A percentile compares a stretch with the other conserved stretches of the same genome.
Evolutionary conservation across 108 stramenopile genomes (phyloP).

Genomic region (Cyclotella atomus): DNA sequence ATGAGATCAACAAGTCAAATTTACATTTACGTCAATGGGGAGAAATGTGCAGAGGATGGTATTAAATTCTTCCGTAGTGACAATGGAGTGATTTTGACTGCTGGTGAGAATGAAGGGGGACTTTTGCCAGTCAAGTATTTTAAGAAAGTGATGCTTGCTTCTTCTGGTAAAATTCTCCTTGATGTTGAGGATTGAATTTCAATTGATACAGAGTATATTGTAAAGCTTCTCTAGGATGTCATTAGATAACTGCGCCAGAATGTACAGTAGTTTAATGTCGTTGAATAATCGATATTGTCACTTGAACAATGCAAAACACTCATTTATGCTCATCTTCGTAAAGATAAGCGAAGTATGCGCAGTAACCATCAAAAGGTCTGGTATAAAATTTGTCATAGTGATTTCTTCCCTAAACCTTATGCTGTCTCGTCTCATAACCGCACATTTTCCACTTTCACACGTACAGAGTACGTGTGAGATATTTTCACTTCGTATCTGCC

Average conservation of each 20-base stretch:
- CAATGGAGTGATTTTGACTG: constrained; percentile 80
- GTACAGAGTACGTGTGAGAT: constrained; percentile 27
- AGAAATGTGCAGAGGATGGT: constrained; percentile 62
- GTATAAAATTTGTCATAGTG: too few species aligned
- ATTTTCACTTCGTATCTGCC: constrained; percentile 36
- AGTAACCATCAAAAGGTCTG: too few species aligned
- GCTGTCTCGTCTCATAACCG: constrained; percentile 16
- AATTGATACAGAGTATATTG: not conserved
- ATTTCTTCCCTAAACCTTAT: too few species aligned
- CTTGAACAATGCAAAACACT: too few species aligned
- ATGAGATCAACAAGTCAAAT: constrained; percentile 73
- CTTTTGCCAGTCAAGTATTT: constrained; percentile 71
- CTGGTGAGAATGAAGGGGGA: constrained; percentile 66
- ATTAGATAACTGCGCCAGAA: too few species aligned
- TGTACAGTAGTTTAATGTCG: too few species aligned
- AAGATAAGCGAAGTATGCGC: too few species aligned
- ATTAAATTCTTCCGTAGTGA: constrained; percentile 72
- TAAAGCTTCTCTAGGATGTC: not conserved
- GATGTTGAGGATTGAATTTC: not conserved
- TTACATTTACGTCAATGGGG: constrained; percentile 71
- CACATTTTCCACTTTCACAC: constrained; percentile 37
- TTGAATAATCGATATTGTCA: too few species aligned
- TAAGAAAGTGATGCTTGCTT: constrained; percentile 57
- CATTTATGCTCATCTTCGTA: too few species aligned
- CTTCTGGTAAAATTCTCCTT: constrained; percentile 41